Evolutionary conservation across 306 rosid species (phyloP).

Genomic region (Lathyrus oleraceus): DNA sequence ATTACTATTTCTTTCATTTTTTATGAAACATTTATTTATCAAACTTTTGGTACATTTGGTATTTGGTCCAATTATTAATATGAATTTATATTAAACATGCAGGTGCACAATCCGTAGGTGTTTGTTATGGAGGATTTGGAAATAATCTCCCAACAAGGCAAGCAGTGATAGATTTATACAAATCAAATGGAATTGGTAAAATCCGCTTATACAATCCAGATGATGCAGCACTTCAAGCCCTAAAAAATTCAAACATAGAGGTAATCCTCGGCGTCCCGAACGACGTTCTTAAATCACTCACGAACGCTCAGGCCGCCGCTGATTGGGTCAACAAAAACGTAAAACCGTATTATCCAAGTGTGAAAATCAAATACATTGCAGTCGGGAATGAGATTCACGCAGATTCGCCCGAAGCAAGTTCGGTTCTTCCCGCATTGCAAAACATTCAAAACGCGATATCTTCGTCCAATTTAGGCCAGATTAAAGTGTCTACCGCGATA

Average conservation of each 20-base stretch:
- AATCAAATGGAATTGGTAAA: conserved; percentile 47
- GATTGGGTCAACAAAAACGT: conserved; percentile 51
- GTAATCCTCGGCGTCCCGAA: conserved; percentile 47
- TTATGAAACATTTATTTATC: too few relatives aligned
- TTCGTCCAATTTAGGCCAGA: conserved; percentile 47
- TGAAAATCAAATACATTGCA: conserved; percentile 50
- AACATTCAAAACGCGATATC: conserved; percentile 48
- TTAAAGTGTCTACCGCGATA: conserved; percentile 64
- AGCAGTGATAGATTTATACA: conserved; percentile 46
- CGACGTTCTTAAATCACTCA: conserved; percentile 36
- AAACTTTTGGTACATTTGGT: neutral
- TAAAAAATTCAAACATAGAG: conserved; percentile 62
- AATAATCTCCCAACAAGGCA: conserved; percentile 44
- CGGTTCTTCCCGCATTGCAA: conserved; percentile 44
- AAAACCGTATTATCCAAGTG: conserved; percentile 33
- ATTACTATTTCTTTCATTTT: too few relatives aligned
- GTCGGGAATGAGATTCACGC: conserved; percentile 60
- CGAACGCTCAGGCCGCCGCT: conserved; percentile 44
- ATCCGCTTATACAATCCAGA: conserved; percentile 51
- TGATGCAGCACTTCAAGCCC: conserved; percentile 45
- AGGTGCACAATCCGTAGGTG: conserved; percentile 61
- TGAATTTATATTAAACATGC: conserved; percentile 1
- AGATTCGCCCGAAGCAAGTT: conserved; percentile 1
- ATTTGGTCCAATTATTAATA: neutral
- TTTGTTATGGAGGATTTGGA: conserved; percentile 55